phyloP scores from a whole-genome alignment of 306 rosid genomes.

The Quercus glauca region DNA sequence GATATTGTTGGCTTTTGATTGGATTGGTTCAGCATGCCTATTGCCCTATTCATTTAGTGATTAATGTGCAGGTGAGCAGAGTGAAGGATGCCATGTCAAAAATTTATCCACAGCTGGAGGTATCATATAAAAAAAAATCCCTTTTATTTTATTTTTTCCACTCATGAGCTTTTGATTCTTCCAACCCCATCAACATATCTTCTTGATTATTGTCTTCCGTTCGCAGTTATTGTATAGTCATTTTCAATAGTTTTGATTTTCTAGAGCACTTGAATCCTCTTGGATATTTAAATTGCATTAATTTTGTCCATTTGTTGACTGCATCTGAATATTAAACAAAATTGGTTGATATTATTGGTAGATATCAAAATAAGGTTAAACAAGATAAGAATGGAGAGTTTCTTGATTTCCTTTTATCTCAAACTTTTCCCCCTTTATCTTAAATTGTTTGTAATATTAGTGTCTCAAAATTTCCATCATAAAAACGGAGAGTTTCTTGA shows the following conservation, averaged over 20 bases:
- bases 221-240: background rate
- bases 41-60: constrained; percentile 22
- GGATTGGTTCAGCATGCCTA: constrained; percentile 17
- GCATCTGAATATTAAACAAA: background rate
- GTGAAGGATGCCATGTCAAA: constrained; percentile 92
- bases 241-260: background rate
- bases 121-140: constrained; percentile 21
- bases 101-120: constrained; percentile 90
- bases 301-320: background rate
- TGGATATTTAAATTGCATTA: background rate
- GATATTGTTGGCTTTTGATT: background rate
- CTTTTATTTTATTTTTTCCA: too few species aligned
- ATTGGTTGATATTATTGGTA: background rate
- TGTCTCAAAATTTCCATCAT: background rate
- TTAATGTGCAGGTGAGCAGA: constrained; percentile 62
- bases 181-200: constrained; percentile 1
- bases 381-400: too few species aligned
- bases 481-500: background rate
- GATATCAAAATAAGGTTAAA: too few species aligned
- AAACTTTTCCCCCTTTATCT: background rate
- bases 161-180: background rate
- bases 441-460: background rate
- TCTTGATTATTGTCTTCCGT: background rate
- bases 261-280: background rate
- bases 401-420: background rate